A percentile compares a stretch with the other conserved stretches of the same genome.
Evolutionary conservation across 768 basidiomycete genomes (phyloP).

Genomic region (Rhodotorula babjevae): DNA sequence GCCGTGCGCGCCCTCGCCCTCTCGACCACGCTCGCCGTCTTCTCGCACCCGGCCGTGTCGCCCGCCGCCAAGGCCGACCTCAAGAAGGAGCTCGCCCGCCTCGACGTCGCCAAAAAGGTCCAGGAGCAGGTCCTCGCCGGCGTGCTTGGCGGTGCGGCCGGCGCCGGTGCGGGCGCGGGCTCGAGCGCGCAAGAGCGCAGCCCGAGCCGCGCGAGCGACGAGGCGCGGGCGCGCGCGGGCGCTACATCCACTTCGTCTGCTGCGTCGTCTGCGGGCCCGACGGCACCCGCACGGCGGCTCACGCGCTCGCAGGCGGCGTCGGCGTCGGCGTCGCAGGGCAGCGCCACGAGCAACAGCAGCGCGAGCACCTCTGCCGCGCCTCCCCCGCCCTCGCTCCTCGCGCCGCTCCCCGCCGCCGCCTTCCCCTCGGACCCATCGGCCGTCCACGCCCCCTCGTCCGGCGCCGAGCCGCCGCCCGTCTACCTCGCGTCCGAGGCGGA

Average conservation of each 20-base stretch:
- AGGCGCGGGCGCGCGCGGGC: constrained; percentile 5
- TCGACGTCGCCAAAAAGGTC: constrained; percentile 75
- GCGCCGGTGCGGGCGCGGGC: not conserved
- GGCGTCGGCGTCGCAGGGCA: not conserved
- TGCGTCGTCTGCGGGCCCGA: not conserved
- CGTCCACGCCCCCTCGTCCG: constrained; percentile 2
- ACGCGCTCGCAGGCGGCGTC: constrained; percentile 12
- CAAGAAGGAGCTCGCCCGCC: constrained; percentile 80
- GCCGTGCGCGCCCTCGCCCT: constrained; percentile 82
- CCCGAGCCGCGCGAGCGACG: constrained; percentile 10
- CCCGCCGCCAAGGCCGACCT: constrained; percentile 86
- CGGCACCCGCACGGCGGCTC: not conserved
- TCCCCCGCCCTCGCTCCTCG: constrained; percentile 8
- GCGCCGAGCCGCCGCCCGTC: constrained; percentile 17
- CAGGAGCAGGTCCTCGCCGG: constrained; percentile 66
- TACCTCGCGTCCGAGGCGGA: constrained; percentile 76
- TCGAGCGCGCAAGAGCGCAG: constrained; percentile 4
- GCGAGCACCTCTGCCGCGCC: not conserved
- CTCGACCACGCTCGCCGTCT: constrained; percentile 73
- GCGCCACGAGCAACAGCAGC: not conserved
- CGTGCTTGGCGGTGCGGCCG: constrained; percentile 23
- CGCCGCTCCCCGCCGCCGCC: constrained; percentile 29
- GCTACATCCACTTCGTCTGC: no score
- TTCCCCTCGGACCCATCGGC: constrained; percentile 23
- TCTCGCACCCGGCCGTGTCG: constrained; percentile 61